Evolutionary conservation across 306 rosid genomes (phyloP).

Genomic region (Cicer judaicum): DNA sequence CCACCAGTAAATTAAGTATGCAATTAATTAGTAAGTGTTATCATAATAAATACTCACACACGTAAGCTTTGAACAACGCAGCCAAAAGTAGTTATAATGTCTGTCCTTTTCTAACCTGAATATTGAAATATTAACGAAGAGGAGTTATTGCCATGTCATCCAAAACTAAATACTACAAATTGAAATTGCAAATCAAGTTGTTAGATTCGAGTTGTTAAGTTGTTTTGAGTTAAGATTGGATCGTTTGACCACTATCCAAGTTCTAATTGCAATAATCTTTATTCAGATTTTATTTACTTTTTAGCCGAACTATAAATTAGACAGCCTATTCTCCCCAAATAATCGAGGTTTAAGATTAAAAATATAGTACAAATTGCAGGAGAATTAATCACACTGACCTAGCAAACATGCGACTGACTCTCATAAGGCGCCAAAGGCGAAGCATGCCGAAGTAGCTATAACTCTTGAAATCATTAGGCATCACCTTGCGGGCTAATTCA

Average conservation of each 20-base stretch:
- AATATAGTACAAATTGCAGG: background rate
- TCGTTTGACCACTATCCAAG: no score
- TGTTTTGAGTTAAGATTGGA: no score
- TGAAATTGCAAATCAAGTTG: no score
- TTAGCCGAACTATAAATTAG: no score
- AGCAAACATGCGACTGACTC: conserved; percentile 77
- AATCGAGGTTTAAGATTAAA: no score
- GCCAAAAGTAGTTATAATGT: conserved; percentile 68
- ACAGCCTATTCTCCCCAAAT: no score
- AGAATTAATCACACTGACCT: conserved; percentile 48
- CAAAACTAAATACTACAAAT: background rate
- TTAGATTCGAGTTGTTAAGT: no score
- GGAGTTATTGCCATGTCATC: background rate
- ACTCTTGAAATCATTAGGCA: conserved; percentile 48
- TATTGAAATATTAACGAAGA: background rate
- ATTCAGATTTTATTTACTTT: no score
- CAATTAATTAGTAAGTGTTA: background rate
- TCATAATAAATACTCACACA: conserved; percentile 61
- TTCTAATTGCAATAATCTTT: no score
- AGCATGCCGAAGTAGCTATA: conserved; percentile 78
- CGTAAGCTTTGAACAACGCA: conserved; percentile 71
- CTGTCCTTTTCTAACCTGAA: conserved; percentile 83
- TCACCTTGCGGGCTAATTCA: conserved; percentile 47
- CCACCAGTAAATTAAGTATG: background rate
- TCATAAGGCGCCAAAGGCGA: conserved; percentile 84